Conservation (phyloP, 2,329 filamentous ascomycete genomes). For the Macroventuria anomochaeta region DNA sequence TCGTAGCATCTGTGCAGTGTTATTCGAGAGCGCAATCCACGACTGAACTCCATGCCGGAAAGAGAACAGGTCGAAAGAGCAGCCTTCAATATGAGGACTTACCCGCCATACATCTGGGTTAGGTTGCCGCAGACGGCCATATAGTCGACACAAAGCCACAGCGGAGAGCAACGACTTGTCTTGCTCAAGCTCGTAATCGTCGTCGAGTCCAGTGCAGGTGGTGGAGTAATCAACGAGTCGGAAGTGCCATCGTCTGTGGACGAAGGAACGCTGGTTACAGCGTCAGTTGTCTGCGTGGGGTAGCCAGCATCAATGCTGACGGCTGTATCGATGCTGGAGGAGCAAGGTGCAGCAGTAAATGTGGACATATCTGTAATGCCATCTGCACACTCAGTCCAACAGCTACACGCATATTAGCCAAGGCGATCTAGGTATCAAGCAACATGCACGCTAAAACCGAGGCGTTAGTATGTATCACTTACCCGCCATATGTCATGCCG, state of each 20-base stretch:
- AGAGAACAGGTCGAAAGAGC: too few relatives aligned
- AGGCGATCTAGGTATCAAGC: background rate
- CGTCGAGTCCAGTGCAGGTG: background rate
- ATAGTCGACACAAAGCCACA: slow-evolving; percentile 19
- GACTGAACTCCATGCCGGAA: too few relatives aligned
- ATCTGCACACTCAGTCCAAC: slow-evolving; percentile 17
- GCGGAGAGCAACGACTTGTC: background rate
- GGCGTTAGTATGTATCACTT: background rate
- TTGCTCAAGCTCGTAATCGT: background rate
- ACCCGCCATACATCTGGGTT: slow-evolving; percentile 15
- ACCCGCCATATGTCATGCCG: slow-evolving; percentile 29
- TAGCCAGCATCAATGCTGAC: background rate
- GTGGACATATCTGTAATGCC: slow-evolving; percentile 11
- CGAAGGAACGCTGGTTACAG: background rate
- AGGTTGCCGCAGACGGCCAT: slow-evolving; percentile 10
- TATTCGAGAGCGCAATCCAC: too few relatives aligned
- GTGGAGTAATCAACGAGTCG: background rate
- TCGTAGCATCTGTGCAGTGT: slow-evolving; percentile 21
- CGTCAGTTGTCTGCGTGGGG: background rate
- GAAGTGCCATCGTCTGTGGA: background rate
- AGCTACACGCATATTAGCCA: slow-evolving; percentile 7
- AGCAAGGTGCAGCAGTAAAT: slow-evolving; percentile 11
- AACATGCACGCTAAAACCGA: too few relatives aligned
- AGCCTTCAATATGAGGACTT: background rate
- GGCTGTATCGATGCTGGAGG: background rate